Percentiles rank a stretch among this genome's conserved stretches.
Conservation (phyloP, 495 filamentous ascomycete species). For the Ascobolus immersus region DNA sequence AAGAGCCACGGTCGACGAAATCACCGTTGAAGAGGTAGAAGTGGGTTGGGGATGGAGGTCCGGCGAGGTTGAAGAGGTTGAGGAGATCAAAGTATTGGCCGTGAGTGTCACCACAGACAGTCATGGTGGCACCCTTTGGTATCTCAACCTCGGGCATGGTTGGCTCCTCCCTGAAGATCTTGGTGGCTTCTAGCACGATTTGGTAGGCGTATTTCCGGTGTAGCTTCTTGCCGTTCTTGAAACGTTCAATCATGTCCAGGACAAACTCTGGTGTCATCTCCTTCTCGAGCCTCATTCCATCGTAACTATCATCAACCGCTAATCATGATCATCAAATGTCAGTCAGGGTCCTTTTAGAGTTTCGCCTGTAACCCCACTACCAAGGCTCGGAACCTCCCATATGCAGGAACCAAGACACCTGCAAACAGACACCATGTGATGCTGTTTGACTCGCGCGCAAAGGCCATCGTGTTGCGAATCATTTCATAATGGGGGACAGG, state of each 20-base stretch:
- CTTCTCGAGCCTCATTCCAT: constrained; percentile 50
- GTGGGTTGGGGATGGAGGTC: constrained; percentile 56
- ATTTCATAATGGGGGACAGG: not conserved
- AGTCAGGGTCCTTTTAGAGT: not conserved
- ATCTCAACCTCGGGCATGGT: constrained; percentile 94
- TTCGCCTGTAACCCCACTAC: too few relatives aligned
- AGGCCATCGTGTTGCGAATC: not conserved
- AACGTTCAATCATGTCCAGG: constrained; percentile 82
- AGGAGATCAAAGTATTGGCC: constrained; percentile 96
- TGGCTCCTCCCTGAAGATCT: constrained; percentile 71
- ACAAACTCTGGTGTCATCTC: constrained; percentile 94
- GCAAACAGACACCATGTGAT: too few relatives aligned
- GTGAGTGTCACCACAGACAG: constrained; percentile 94
- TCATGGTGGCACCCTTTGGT: constrained; percentile 47
- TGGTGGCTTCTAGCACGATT: constrained; percentile 69
- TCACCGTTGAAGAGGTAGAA: constrained; percentile 97
- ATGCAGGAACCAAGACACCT: too few relatives aligned
- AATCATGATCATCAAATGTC: not conserved
- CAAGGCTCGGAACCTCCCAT: too few relatives aligned
- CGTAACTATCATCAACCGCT: constrained; percentile 54
- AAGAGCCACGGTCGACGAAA: constrained; percentile 91
- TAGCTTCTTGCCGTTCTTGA: constrained; percentile 86
- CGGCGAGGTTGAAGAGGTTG: constrained; percentile 84
- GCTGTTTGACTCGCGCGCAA: too few relatives aligned
- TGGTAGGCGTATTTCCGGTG: constrained; percentile 94